Conservation (phyloP, 73 alveolate genomes). For the Paramecium caudatum region DNA sequence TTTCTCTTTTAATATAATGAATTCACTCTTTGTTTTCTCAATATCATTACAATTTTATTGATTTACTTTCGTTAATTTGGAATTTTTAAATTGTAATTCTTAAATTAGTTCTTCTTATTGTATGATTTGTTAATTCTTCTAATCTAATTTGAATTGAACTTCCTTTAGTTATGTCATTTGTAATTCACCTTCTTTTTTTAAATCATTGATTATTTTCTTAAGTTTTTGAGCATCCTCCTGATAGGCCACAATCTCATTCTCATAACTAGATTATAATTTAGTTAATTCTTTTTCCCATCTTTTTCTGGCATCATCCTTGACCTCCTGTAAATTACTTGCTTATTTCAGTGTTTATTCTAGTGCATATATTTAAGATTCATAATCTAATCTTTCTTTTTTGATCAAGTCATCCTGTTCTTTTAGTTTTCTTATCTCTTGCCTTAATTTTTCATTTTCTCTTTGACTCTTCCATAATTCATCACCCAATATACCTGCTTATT, state of each 20-base stretch:
- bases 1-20: constrained; percentile 25
- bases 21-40: constrained; percentile 62
- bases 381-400: constrained; percentile 57
- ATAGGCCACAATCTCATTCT: constrained; percentile 47
- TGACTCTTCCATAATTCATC: constrained; percentile 48
- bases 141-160: neutral
- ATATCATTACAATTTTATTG: constrained; percentile 39
- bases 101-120: neutral
- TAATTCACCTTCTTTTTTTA: neutral
- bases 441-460: constrained; percentile 53
- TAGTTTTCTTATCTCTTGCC: constrained; percentile 17
- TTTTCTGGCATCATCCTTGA: constrained; percentile 24
- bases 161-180: neutral
- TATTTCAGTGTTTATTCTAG: constrained; percentile 59
- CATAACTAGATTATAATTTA: constrained; percentile 12
- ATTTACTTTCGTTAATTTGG: neutral
- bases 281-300: constrained; percentile 46
- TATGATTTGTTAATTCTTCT: neutral
- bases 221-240: constrained; percentile 21
- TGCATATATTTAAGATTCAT: constrained; percentile 58
- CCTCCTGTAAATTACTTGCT: constrained; percentile 11
- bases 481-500: constrained; percentile 3
- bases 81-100: constrained; percentile 48
- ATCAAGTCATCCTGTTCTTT: constrained; percentile 46
- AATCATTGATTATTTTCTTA: neutral